Conservation (phyloP, 768 basidiomycete species). For the Amanita molliuscula region DNA sequence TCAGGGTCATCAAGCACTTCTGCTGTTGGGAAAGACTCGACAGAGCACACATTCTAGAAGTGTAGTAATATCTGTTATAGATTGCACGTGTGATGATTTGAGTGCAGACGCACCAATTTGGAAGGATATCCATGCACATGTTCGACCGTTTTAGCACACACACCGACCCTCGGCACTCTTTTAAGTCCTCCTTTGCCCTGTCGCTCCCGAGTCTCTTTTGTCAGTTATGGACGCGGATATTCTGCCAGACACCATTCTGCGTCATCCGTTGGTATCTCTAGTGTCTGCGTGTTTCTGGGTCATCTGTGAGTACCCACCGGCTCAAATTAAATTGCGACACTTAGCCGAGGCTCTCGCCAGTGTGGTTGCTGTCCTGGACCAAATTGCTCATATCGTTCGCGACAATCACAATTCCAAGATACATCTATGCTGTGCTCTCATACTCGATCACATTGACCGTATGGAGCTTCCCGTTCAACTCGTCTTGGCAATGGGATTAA, state of each 20-base stretch:
- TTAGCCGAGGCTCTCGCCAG: slow-evolving; percentile 25
- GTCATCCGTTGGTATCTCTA: slow-evolving; percentile 68
- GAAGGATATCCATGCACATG: not conserved
- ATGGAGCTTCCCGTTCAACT: slow-evolving; percentile 12
- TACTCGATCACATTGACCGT: slow-evolving; percentile 89
- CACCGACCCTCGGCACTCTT: not conserved
- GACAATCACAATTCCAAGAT: slow-evolving; percentile 75
- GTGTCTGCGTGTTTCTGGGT: slow-evolving; percentile 82
- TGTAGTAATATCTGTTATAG: not conserved
- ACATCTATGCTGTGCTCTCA: slow-evolving; percentile 68
- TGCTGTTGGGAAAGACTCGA: slow-evolving; percentile 77
- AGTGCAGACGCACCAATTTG: not conserved
- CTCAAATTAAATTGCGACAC: not conserved
- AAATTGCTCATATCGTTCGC: slow-evolving; percentile 66
- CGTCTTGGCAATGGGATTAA: slow-evolving; percentile 3
- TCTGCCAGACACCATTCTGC: slow-evolving; percentile 23
- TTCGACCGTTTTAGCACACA: not conserved
- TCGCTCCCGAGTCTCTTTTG: not conserved
- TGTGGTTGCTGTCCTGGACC: slow-evolving; percentile 76
- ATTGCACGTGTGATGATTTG: not conserved
- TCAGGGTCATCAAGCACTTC: slow-evolving; percentile 87
- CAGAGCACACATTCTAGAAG: slow-evolving; percentile 69
- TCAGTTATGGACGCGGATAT: slow-evolving; percentile 26
- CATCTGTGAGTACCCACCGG: slow-evolving; percentile 44
- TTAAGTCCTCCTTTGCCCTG: not conserved